phyloP scores from a whole-genome alignment of 2,329 filamentous ascomycete genomes.

The Colletotrichum truncatum region DNA sequence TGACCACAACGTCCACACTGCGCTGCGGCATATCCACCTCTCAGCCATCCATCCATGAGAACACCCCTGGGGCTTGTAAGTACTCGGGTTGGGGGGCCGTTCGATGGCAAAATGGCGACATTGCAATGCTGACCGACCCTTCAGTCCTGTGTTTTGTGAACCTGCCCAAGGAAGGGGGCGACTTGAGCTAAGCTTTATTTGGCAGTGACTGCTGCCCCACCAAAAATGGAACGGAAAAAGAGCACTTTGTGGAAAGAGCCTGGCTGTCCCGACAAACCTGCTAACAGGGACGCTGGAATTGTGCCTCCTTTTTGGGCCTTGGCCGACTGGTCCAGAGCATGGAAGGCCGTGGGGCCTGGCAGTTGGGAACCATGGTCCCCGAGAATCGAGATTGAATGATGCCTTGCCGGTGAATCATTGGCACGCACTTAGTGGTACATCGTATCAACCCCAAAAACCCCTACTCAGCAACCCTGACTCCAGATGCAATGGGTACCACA shows the following conservation, averaged over 20 bases:
- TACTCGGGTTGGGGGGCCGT: neutral
- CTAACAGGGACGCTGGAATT: too few species aligned
- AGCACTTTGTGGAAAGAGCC: neutral
- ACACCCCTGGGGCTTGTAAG: too few species aligned
- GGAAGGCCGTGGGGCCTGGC: neutral
- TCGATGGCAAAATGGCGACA: slow-evolving; percentile 1
- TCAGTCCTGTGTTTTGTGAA: neutral
- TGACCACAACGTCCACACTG: slow-evolving; percentile 5
- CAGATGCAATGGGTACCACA: neutral
- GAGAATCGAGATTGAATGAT: neutral
- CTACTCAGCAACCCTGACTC: neutral
- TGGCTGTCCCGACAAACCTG: neutral
- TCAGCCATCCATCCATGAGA: slow-evolving; percentile 1
- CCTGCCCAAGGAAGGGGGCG: too few species aligned
- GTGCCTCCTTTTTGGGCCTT: too few species aligned
- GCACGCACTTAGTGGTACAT: neutral
- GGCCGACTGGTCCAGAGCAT: neutral
- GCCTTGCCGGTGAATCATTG: neutral
- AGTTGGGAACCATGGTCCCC: neutral
- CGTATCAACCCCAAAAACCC: neutral
- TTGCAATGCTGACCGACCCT: neutral
- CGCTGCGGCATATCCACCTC: slow-evolving; percentile 8
- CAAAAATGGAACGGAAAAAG: slow-evolving; percentile 5
- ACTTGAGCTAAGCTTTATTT: slow-evolving; percentile 22
- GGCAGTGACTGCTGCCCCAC: slow-evolving; percentile 3